Evolutionary conservation across 192 early-diverging fungal genomes (phyloP), one percentile per base, ranked within the genome.

Genomic region (Globomyces pollinis-pini): DNA sequence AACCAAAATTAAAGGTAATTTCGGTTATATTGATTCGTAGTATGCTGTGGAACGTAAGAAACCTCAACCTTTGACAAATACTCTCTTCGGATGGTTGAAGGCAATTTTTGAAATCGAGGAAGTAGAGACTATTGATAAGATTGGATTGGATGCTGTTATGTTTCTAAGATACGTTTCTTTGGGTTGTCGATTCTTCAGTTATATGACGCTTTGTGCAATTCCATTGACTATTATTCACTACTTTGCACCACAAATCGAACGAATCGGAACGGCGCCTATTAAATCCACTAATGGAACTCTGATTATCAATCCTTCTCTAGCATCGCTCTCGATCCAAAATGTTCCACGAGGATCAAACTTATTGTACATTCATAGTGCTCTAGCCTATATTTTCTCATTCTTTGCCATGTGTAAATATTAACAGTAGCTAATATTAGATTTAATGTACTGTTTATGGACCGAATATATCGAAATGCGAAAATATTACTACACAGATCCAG

Each of bases 81-180:
- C 26, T 11, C 69, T 68, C 9, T 62, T 59, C 1, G 61, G 65
- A 11, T 77, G 75, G 75, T 28, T 77, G 3, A 31, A 34, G 11
- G 66, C 72, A 16, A 38, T 64, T 38, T 20, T 70, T 11, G 28
- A n/a, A 1, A 50, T 62, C 8, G 60, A 73, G n/a, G 66, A 70
- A n/a, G 7, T 42, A 23, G 47, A 54, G 38, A 53, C 59, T 1
- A 42, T 73, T n/a, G 18, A 31, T 20, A 63, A 72, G 42, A 65
- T 78, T 18, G 76, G 76, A 23, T 36, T 73, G 7, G 76, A 78
- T 49, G 62, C 73, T 20, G 76, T 76, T n/a, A 67, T 78, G 52
- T 76, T 75, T 57, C 52, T 78, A 30, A 56, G 67, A 31, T 74
- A 76, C 53, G 39, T 73, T 33, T 54, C 66, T 4, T 64, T 65